Evolutionary conservation across 106 monocot species (phyloP).

Genomic region (Phalaenopsis aphrodite): DNA sequence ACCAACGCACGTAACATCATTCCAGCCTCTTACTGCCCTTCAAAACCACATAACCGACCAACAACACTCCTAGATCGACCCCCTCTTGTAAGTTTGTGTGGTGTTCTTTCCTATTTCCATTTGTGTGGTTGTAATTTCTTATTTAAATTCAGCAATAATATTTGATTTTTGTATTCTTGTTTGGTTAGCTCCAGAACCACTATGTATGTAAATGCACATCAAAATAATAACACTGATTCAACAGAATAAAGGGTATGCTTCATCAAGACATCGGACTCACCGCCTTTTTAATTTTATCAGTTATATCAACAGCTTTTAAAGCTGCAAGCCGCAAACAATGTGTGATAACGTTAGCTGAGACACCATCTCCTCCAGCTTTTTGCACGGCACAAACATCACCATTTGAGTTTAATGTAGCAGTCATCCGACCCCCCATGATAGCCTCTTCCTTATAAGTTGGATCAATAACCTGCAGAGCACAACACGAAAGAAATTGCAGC

Average conservation of each 20-base stretch:
- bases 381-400: conserved; percentile 88
- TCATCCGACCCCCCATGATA: conserved; percentile 88
- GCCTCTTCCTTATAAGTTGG: conserved; percentile 80
- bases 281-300: conserved; percentile 66
- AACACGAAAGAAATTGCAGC: not conserved
- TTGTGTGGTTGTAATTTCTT: too few relatives aligned
- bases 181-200: too few relatives aligned
- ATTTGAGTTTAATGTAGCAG: conserved; percentile 74
- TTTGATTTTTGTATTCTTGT: too few relatives aligned
- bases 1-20: too few relatives aligned
- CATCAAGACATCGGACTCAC: conserved; percentile 30
- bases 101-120: too few relatives aligned
- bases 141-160: too few relatives aligned
- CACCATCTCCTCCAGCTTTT: conserved; percentile 83
- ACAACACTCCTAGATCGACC: too few relatives aligned
- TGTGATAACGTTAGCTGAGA: conserved; percentile 47
- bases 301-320: conserved; percentile 70
- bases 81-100: too few relatives aligned
- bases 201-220: too few relatives aligned
- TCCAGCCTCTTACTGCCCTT: too few relatives aligned
- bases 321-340: conserved; percentile 79
- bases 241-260: not conserved
- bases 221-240: not conserved
- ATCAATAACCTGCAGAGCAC: conserved; percentile 61
- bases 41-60: too few relatives aligned